Base-by-base conservation (phyloP, 2,329 filamentous ascomycete genomes). In the Chrysosporium keratinophilum region DNA sequence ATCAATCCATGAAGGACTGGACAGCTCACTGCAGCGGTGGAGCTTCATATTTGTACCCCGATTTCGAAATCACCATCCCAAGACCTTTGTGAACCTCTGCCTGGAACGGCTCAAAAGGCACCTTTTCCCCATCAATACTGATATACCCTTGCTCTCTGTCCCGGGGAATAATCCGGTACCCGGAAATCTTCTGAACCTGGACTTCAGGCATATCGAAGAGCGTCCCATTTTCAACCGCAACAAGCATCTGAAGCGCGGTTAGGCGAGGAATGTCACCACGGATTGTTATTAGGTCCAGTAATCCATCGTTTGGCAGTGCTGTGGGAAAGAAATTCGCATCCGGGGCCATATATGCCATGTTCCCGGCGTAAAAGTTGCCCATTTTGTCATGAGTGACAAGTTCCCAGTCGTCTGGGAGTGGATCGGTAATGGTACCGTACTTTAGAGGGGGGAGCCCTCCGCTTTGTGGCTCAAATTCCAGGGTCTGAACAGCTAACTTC, bases 311-410 rank as follows among this genome's bases (percentile, higher is more conserved):
- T 12, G 89, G 85, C 7, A 91, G 77, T 0, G 91, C 80, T 1
- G 87, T 84, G 1, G 23, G 88, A 15, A 54, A 98, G 74, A 97
- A 95, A 64, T 89, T 88, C 55, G 84, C 78, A 59, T 91, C 84
- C 11, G 88, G 78, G 0, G 90, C 84, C 88, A 98, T 91, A 69
- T 85, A 94, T 20, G 86, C 82, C 84, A 97, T 94, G 67, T 96
- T 98, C 57, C 93, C 93, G 33, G 84, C 87, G 70, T 94, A 97
- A 67, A 98, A 95, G 64, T 88, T 96, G 45, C 89, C 89, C 53
- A 98, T 74, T 31, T 84, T 87, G 58, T 93, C 82, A 58, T 85
- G 79, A 0, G 85, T 80, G 2, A 85, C 72, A 17, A 85, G 72
- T 57, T 85, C 77, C 89, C 93, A 98, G 44, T 80, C 84, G 1